A percentile compares a stretch with the other conserved stretches of the same genome.
phyloP scores from a whole-genome alignment of 1,139 yeast species.

The Candida glucosophila region DNA sequence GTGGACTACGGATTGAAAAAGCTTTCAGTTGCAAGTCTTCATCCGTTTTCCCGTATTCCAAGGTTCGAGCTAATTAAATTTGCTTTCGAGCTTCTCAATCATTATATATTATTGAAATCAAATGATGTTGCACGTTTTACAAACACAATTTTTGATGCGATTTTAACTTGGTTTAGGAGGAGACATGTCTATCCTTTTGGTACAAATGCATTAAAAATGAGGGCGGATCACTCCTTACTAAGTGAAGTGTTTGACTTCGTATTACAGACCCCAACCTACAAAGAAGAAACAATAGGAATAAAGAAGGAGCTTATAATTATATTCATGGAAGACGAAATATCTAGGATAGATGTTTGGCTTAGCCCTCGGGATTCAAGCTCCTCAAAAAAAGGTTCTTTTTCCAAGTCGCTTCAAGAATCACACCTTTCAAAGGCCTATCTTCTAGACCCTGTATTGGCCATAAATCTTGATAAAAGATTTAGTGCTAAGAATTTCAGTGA shows the following conservation, averaged over 20 bases:
- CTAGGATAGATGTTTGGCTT: conserved; percentile 71
- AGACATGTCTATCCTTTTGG: conserved; percentile 75
- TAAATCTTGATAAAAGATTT: conserved; percentile 59
- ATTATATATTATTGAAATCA: conserved; percentile 43
- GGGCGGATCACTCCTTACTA: conserved; percentile 59
- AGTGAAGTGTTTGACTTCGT: conserved; percentile 39
- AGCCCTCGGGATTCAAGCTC: conserved; percentile 55
- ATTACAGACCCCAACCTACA: conserved; percentile 15
- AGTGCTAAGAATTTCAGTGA: conserved; percentile 33
- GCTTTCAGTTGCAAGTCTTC: conserved; percentile 56
- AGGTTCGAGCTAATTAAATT: conserved; percentile 70
- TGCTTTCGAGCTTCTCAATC: conserved; percentile 55
- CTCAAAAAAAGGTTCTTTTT: conserved; percentile 18
- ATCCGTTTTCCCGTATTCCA: conserved; percentile 69
- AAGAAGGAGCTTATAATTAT: conserved; percentile 47
- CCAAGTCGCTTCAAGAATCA: conserved; percentile 22
- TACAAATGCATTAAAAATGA: conserved; percentile 62
- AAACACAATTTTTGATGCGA: conserved; percentile 51
- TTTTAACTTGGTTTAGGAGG: conserved; percentile 70
- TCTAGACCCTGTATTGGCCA: conserved; percentile 67
- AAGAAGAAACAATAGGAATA: conserved; percentile 19
- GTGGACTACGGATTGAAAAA: conserved; percentile 51
- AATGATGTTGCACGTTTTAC: conserved; percentile 39
- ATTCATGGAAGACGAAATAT: conserved; percentile 70
- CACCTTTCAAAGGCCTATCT: conserved; percentile 49